A percentile compares a stretch with the other conserved stretches of the same genome.
phyloP scores from a whole-genome alignment of 805 yeast species.

The Cyberlindnera mrakii region DNA sequence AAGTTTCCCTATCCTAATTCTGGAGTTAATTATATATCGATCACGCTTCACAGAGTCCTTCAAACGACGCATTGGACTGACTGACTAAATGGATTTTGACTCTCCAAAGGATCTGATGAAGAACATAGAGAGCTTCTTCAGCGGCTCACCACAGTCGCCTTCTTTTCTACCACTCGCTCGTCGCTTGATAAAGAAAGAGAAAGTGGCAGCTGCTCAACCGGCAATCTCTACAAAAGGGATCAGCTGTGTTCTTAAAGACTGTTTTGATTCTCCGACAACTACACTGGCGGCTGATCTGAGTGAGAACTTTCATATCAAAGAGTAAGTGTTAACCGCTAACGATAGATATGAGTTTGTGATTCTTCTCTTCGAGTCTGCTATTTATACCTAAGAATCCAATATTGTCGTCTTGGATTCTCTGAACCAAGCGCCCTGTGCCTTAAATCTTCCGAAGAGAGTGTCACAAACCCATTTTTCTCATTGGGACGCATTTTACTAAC shows the following conservation, averaged over 20 bases:
- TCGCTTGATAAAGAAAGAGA: conserved; percentile 1
- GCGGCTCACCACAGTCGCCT: conserved; percentile 22
- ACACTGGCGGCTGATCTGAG: conserved; percentile 32
- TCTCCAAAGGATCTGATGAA: conserved; percentile 18
- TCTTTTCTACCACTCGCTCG: conserved; percentile 14
- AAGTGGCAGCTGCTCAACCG: conserved; percentile 20
- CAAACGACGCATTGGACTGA: too few species aligned
- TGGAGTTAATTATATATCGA: too few species aligned
- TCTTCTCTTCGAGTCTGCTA: too few species aligned
- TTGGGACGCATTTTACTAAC: conserved; percentile 2
- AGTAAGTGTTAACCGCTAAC: conserved; percentile 11
- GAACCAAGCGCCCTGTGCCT: neutral
- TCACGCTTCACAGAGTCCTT: too few species aligned
- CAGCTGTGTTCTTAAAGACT: neutral
- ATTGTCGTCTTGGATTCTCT: too few species aligned
- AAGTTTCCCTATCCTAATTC: too few species aligned
- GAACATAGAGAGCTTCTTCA: conserved; percentile 19
- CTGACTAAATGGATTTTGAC: conserved; percentile 16
- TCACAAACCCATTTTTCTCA: conserved; percentile 3
- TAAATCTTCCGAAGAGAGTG: conserved; percentile 4
- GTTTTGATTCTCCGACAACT: conserved; percentile 29
- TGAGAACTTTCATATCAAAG: conserved; percentile 31
- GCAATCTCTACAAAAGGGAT: conserved; percentile 23
- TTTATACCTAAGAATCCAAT: too few species aligned
- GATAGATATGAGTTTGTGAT: too few species aligned